Evolutionary conservation across 1,284 basidiomycete species (phyloP).

Genomic region (Cryptococcus sp.): DNA sequence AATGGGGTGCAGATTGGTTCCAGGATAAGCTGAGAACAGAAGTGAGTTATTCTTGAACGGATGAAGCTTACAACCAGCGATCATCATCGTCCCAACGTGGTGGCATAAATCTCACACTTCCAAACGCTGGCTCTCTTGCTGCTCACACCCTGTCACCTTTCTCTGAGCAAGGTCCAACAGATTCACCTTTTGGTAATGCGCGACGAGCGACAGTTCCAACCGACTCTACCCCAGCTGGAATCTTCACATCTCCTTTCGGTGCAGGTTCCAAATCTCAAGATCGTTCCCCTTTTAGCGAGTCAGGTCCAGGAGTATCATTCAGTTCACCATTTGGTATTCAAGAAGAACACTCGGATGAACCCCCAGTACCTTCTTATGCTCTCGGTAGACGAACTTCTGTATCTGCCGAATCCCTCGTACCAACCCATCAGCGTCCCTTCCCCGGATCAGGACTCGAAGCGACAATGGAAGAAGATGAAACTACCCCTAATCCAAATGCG

Average conservation of each 20-base stretch:
- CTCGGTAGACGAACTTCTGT: conserved; percentile 89
- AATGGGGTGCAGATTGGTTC: conserved; percentile 96
- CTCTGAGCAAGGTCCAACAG: conserved; percentile 42
- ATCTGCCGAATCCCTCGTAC: conserved; percentile 91
- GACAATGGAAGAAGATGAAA: conserved; percentile 40
- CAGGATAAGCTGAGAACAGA: conserved; percentile 52
- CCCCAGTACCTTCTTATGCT: conserved; percentile 55
- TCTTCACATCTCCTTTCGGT: conserved; percentile 29
- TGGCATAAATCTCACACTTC: conserved; percentile 55
- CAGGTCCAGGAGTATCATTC: conserved; percentile 14
- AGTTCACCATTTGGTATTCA: conserved; percentile 39
- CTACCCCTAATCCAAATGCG: conserved; percentile 32
- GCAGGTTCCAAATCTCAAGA: conserved; percentile 7
- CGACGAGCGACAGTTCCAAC: conserved; percentile 30
- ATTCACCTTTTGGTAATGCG: conserved; percentile 38
- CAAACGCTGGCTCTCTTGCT: conserved; percentile 53
- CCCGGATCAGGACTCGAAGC: conserved; percentile 24
- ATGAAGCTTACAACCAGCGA: neutral
- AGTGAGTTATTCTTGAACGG: conserved; percentile 20
- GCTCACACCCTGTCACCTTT: conserved; percentile 45
- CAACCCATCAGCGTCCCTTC: conserved; percentile 55
- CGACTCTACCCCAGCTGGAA: conserved; percentile 11
- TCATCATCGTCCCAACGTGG: no score
- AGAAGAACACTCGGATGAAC: conserved; percentile 30
- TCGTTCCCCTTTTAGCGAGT: conserved; percentile 10